These are phyloP conservation scores for Thermothelomyces thermophilus DNA, from an alignment of 2,329 filamentous ascomycete species.

Conservation along the genomic window DNA sequence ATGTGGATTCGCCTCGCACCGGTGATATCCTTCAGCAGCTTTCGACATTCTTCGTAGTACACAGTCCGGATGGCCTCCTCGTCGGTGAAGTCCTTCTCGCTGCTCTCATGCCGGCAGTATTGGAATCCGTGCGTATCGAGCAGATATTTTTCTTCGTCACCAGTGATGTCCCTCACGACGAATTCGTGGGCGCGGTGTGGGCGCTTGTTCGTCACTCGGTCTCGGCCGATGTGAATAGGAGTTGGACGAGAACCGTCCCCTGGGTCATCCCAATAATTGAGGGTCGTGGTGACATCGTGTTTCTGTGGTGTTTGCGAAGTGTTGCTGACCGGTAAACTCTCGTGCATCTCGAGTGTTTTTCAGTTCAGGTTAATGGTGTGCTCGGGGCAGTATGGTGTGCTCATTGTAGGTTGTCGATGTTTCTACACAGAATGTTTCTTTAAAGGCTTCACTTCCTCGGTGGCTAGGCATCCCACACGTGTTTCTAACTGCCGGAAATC, in stretches of 20 bases:
- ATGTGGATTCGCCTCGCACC: slow-evolving; percentile 25
- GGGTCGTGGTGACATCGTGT: slow-evolving; percentile 4
- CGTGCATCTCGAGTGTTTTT: not conserved
- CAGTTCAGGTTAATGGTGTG: no score
- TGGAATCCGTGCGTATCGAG: slow-evolving; percentile 40
- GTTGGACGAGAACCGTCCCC: not conserved
- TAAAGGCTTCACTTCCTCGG: not conserved
- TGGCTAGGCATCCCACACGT: not conserved
- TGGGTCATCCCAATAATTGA: slow-evolving; percentile 12
- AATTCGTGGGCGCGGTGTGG: slow-evolving; percentile 36
- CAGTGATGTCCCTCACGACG: slow-evolving; percentile 33
- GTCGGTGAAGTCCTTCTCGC: slow-evolving; percentile 37
- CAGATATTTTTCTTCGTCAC: slow-evolving; percentile 34
- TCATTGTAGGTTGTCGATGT: not conserved
- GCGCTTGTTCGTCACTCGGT: slow-evolving; percentile 26
- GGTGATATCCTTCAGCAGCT: slow-evolving; percentile 50
- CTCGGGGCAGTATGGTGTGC: no score
- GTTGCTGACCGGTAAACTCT: no score
- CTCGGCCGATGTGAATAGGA: slow-evolving; percentile 11
- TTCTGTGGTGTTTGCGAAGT: not conserved
- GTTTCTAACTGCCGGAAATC: slow-evolving; percentile 2
- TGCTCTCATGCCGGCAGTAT: slow-evolving; percentile 27
- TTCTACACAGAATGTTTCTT: not conserved
- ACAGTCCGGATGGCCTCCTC: slow-evolving; percentile 52
- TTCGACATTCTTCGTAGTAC: slow-evolving; percentile 68